These are phyloP conservation scores for Termitomyces sp. DNA, from an alignment of 768 basidiomycete species.

Conservation along the genomic window DNA sequence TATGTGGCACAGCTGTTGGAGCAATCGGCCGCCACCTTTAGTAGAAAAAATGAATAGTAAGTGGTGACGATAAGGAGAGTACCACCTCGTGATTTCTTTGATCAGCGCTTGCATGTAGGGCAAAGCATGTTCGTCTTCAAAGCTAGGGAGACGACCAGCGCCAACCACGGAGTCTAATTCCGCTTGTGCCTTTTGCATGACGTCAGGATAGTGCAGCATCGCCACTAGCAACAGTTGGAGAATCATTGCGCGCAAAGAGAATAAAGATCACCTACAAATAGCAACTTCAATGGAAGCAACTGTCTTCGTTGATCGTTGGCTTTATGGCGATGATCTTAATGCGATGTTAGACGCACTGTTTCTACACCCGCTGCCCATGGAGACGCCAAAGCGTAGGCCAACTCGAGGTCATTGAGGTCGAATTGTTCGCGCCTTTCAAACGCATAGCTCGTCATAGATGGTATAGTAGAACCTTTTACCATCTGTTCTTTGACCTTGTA, in stretches of 20 bases:
- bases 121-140: slow-evolving; percentile 19
- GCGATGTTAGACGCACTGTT: slow-evolving; percentile 23
- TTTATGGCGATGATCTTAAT: neutral
- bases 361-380: slow-evolving; percentile 42
- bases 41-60: neutral
- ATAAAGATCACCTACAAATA: neutral
- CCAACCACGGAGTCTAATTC: slow-evolving; percentile 35
- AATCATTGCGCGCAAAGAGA: neutral
- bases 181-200: slow-evolving; percentile 32
- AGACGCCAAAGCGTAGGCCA: slow-evolving; percentile 36
- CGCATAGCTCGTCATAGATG: slow-evolving; percentile 33
- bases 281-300: slow-evolving; percentile 2
- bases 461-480: slow-evolving; percentile 29
- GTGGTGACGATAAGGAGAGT: neutral
- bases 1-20: slow-evolving; percentile 24
- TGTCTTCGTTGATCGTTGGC: neutral
- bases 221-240: slow-evolving; percentile 19
- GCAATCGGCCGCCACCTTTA: slow-evolving; percentile 19
- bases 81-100: slow-evolving; percentile 1
- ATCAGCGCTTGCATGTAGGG: slow-evolving; percentile 4
- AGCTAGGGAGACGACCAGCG: slow-evolving; percentile 30
- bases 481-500: slow-evolving; percentile 36
- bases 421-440: slow-evolving; percentile 28
- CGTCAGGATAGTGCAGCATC: slow-evolving; percentile 31
- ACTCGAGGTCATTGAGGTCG: slow-evolving; percentile 32